Conservation (phyloP, 352 stramenopile genomes). For the Paralagenidium karlingii region DNA sequence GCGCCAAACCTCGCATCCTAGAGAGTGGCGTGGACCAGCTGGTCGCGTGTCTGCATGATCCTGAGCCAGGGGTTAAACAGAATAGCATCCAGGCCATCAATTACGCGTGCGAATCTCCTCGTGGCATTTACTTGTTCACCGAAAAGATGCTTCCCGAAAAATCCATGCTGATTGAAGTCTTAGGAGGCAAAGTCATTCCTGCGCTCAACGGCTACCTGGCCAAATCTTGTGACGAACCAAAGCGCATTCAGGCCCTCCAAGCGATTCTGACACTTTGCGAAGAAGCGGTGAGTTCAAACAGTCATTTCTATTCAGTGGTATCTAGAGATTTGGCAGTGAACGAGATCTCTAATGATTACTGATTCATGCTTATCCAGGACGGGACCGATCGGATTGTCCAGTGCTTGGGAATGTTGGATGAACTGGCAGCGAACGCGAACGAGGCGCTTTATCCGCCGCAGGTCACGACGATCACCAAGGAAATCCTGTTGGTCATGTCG, state of each 20-base stretch:
- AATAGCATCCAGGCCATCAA: constrained; percentile 51
- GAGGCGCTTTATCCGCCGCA: too few relatives aligned
- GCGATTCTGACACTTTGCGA: constrained; percentile 17
- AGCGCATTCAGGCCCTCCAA: constrained; percentile 22
- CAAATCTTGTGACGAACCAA: constrained; percentile 22
- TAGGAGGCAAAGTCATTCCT: constrained; percentile 30
- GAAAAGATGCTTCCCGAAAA: constrained; percentile 21
- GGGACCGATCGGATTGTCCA: constrained; percentile 23
- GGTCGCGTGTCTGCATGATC: constrained; percentile 36
- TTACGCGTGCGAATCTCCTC: constrained; percentile 43
- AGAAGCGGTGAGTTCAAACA: too few relatives aligned
- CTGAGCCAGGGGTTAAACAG: constrained; percentile 14
- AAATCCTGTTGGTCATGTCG: too few relatives aligned
- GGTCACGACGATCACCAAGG: too few relatives aligned
- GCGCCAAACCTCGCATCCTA: constrained; percentile 51
- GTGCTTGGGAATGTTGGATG: constrained; percentile 32
- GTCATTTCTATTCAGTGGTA: too few relatives aligned
- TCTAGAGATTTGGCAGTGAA: too few relatives aligned
- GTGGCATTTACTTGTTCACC: constrained; percentile 24
- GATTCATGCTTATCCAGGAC: too few relatives aligned
- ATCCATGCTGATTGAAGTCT: constrained; percentile 31
- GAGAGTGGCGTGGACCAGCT: constrained; percentile 60
- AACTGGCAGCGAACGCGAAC: too few relatives aligned
- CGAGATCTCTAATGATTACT: too few relatives aligned
- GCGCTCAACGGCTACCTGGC: constrained; percentile 25